Evolutionary conservation across 2,329 filamentous ascomycete species (phyloP).

Genomic region (Biscogniauxia mediterranea): DNA sequence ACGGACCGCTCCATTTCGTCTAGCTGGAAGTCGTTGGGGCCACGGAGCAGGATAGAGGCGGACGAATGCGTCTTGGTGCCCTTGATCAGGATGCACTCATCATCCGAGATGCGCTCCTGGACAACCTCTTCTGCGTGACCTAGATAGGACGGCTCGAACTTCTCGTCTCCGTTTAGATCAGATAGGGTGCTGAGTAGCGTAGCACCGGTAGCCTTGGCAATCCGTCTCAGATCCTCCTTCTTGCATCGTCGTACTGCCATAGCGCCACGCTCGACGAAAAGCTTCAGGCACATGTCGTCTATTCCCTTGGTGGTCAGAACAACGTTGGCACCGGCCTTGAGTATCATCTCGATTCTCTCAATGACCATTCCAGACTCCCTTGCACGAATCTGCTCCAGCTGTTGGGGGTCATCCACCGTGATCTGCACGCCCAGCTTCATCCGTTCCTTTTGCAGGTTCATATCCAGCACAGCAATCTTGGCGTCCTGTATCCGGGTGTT

Average conservation of each 20-base stretch:
- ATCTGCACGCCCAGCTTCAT: conserved; percentile 99
- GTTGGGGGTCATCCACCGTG: conserved; percentile 93
- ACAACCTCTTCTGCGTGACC: conserved; percentile 92
- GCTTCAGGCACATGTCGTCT: conserved; percentile 91
- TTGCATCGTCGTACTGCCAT: conserved; percentile 97
- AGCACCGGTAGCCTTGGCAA: conserved; percentile 93
- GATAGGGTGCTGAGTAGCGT: conserved; percentile 91
- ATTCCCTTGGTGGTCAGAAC: conserved; percentile 98
- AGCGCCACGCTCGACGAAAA: conserved; percentile 89
- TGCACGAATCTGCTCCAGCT: conserved; percentile 94
- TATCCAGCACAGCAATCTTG: conserved; percentile 95
- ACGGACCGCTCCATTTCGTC: conserved; percentile 99
- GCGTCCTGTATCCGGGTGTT: conserved; percentile 87
- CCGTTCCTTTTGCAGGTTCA: conserved; percentile 97
- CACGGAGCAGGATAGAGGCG: conserved; percentile 92
- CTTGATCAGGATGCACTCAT: conserved; percentile 96
- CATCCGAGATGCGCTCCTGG: conserved; percentile 98
- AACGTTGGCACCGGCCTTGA: conserved; percentile 96
- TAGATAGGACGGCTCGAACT: conserved; percentile 86
- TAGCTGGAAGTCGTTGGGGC: conserved; percentile 91
- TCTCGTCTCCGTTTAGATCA: conserved; percentile 95
- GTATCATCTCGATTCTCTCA: conserved; percentile 93
- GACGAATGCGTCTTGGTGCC: conserved; percentile 93
- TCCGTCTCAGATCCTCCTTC: conserved; percentile 95
- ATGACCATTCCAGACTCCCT: conserved; percentile 90